These are phyloP conservation scores for Oryza glumipatula DNA, from an alignment of 176 grass and related monocot species.

Conservation along the genomic window DNA sequence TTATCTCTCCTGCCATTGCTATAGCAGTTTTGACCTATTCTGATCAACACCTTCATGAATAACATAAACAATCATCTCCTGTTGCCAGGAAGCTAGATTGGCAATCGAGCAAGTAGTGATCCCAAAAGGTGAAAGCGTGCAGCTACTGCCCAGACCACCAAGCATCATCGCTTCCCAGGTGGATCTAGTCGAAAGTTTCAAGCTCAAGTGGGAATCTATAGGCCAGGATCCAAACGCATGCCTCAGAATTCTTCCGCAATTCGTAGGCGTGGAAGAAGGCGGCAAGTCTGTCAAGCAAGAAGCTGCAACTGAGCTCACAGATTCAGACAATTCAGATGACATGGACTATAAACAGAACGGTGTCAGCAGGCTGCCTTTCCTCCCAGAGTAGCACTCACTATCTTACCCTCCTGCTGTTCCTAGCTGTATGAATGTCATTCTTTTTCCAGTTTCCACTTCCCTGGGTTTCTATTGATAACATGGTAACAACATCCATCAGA, in stretches of 20 bases:
- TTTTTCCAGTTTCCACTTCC: neutral
- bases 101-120: constrained; percentile 85
- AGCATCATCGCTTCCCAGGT: constrained; percentile 73
- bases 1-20: neutral
- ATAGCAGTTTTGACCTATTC: neutral
- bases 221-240: constrained; percentile 47
- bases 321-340: constrained; percentile 37
- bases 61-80: neutral
- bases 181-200: constrained; percentile 61
- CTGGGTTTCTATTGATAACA: neutral
- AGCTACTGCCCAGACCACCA: constrained; percentile 62
- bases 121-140: constrained; percentile 59
- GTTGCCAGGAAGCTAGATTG: constrained; percentile 71
- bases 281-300: constrained; percentile 1
- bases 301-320: neutral
- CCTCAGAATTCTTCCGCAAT: constrained; percentile 63
- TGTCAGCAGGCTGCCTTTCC: constrained; percentile 58
- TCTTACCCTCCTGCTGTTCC: neutral
- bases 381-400: constrained; percentile 52
- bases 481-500: constrained; percentile 11
- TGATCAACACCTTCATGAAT: neutral
- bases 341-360: constrained; percentile 50
- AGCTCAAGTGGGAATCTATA: constrained; percentile 68
- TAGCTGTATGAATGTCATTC: constrained; percentile 12
- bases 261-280: constrained; percentile 19